Base-by-base conservation (phyloP, 345 rosid species). In the Linum lewisii region DNA sequence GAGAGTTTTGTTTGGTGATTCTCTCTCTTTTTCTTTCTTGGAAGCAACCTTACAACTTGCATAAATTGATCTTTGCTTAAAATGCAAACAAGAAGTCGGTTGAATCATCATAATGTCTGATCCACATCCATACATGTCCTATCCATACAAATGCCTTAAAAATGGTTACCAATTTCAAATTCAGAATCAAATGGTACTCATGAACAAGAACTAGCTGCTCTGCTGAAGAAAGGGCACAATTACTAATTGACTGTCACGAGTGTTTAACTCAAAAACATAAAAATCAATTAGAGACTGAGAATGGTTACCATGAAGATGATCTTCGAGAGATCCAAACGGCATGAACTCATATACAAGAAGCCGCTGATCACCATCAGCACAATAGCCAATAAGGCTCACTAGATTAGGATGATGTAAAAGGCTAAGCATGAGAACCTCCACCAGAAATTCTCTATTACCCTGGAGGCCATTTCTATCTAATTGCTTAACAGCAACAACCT, bases 301-400 rank as follows among this genome's bases (percentile, higher is more conserved):
- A 65, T 21, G 52, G n/a, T 69, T 90, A 94, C 97, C 97, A 19
- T 82, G 99, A 68, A 94, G 97, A 66, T 94, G 99, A 80, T 94
- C 97, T 77, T 94, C 99, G 72, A 94, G 62, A 63, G 99, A 94
- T 57, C 99, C 99, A 72, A 89, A 67, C 10, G 96, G 80, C 99
- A 94, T 90, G 72, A 87, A 94, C 70, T 94, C 99, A 55, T 94
- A 94, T 53, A 94, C 97, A 66, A 94, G 93, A 64, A 94, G 97
- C 45, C 99, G 90, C 58, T 94, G 99, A 61, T 94, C 97, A 54
- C 97, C 99, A 76, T 94, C 99, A 61, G 99, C 99, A 72, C 99
- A 94, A 71, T 94, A 90, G 64, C 99, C 99, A 54, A 90, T 94
- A 57, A 94, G 81, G 73, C 73, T 94, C 78, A 94, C 97, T 21